A percentile compares a stretch with the other conserved stretches of the same genome.
These are phyloP conservation scores for Patellaria atrata DNA, from an alignment of 495 filamentous ascomycete species.

Conservation along the genomic window DNA sequence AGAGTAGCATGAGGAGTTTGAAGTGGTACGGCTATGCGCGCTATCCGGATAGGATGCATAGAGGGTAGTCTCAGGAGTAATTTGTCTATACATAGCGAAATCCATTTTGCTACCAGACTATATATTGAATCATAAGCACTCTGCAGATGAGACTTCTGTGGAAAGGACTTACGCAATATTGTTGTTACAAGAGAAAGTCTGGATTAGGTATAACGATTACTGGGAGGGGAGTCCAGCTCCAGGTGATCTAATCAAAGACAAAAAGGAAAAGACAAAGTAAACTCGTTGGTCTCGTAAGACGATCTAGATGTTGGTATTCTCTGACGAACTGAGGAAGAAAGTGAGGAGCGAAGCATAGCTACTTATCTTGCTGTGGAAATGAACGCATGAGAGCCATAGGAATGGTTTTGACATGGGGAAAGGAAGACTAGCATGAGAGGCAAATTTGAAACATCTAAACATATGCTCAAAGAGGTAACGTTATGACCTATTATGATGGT, in stretches of 20 bases:
- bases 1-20: constrained; percentile 41
- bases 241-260: constrained; percentile 11
- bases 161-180: constrained; percentile 17
- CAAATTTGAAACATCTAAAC: no score
- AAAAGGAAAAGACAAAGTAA: constrained; percentile 16
- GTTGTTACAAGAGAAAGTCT: constrained; percentile 2
- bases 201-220: constrained; percentile 22
- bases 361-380: constrained; percentile 14
- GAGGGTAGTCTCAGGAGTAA: constrained; percentile 23
- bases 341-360: constrained; percentile 19
- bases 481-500: no score
- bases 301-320: constrained; percentile 10
- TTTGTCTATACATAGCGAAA: constrained; percentile 23
- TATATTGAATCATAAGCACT: no score
- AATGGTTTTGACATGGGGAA: no score
- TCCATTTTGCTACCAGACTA: constrained; percentile 19
- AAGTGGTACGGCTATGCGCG: constrained; percentile 29
- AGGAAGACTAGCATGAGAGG: no score
- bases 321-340: constrained; percentile 4
- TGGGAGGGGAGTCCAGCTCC: constrained; percentile 19
- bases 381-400: constrained; percentile 14
- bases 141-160: constrained; percentile 4
- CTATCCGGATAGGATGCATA: constrained; percentile 19
- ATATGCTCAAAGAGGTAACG: no score
- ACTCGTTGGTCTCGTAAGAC: constrained; percentile 10